These are phyloP conservation scores for Scedosporium aurantiacum DNA, from an alignment of 2,329 filamentous ascomycete species.

Conservation along the genomic window DNA sequence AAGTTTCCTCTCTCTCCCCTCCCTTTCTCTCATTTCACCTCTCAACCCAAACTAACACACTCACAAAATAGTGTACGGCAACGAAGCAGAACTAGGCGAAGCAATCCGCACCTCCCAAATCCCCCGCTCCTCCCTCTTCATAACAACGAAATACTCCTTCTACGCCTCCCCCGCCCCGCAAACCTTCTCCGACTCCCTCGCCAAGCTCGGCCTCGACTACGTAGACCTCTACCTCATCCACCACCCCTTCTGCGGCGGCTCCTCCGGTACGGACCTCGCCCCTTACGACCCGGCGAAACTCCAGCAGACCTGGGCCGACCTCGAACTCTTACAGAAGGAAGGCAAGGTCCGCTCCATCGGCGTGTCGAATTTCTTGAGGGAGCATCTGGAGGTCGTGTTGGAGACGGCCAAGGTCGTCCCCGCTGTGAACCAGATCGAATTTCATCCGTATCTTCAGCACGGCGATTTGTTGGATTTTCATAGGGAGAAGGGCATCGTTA, in stretches of 20 bases:
- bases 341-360: constrained; percentile 62
- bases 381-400: constrained; percentile 44
- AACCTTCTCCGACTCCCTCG: constrained; percentile 47
- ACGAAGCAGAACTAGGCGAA: constrained; percentile 58
- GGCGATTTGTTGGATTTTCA: constrained; percentile 46
- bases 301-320: constrained; percentile 46
- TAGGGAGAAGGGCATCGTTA: constrained; percentile 44
- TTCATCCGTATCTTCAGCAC: constrained; percentile 65
- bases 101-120: constrained; percentile 58
- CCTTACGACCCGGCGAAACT: constrained; percentile 31
- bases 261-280: constrained; percentile 8
- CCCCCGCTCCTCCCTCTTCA: constrained; percentile 56
- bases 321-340: constrained; percentile 55
- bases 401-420: constrained; percentile 51
- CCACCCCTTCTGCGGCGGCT: constrained; percentile 36
- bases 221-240: constrained; percentile 62
- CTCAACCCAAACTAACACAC: constrained; percentile 8
- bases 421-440: constrained; percentile 71
- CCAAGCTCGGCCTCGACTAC: constrained; percentile 57
- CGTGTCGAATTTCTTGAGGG: constrained; percentile 60
- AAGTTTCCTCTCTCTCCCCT: not conserved
- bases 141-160: constrained; percentile 46
- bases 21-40: not conserved
- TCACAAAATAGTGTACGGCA: constrained; percentile 40
- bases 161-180: constrained; percentile 30